A percentile compares a stretch with the other conserved stretches of the same genome.
Evolutionary conservation across 352 stramenopile species (phyloP).

Genomic region (Phytophthora sojae): DNA sequence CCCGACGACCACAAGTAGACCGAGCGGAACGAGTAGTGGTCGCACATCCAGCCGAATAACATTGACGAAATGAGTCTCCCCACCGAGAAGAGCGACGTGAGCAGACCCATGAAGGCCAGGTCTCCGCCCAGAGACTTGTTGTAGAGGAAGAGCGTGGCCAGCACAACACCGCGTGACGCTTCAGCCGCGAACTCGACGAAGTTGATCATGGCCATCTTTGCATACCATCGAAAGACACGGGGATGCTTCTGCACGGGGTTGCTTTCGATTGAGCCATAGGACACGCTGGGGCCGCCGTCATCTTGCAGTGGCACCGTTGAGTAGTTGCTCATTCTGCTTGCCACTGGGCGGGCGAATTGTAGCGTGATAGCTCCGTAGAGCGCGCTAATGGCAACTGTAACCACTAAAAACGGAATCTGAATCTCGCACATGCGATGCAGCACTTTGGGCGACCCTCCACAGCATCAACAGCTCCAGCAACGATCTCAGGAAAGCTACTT

Average conservation of each 20-base stretch:
- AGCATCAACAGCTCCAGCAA: neutral
- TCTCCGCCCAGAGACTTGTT: constrained; percentile 72
- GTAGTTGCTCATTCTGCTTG: constrained; percentile 23
- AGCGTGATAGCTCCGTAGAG: constrained; percentile 2
- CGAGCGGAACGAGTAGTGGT: constrained; percentile 76
- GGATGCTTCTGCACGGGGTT: constrained; percentile 1
- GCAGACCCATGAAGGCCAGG: constrained; percentile 69
- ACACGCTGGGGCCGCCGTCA: constrained; percentile 2
- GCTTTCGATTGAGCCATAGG: constrained; percentile 26
- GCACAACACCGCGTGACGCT: constrained; percentile 71
- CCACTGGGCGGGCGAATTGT: neutral
- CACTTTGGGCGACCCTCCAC: neutral
- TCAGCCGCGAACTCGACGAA: constrained; percentile 81
- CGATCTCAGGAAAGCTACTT: neutral
- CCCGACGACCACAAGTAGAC: constrained; percentile 72
- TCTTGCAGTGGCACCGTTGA: constrained; percentile 28
- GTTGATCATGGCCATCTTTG: constrained; percentile 81
- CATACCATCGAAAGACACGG: constrained; percentile 52
- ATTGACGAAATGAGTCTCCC: constrained; percentile 77
- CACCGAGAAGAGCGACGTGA: constrained; percentile 81
- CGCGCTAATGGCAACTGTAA: neutral
- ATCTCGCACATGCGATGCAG: constrained; percentile 2
- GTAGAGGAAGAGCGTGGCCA: constrained; percentile 82
- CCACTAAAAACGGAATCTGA: constrained; percentile 21
- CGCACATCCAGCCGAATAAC: constrained; percentile 80